Evolutionary conservation across 2,329 filamentous ascomycete genomes (phyloP).

Genomic region (Xylariaceae sp.): DNA sequence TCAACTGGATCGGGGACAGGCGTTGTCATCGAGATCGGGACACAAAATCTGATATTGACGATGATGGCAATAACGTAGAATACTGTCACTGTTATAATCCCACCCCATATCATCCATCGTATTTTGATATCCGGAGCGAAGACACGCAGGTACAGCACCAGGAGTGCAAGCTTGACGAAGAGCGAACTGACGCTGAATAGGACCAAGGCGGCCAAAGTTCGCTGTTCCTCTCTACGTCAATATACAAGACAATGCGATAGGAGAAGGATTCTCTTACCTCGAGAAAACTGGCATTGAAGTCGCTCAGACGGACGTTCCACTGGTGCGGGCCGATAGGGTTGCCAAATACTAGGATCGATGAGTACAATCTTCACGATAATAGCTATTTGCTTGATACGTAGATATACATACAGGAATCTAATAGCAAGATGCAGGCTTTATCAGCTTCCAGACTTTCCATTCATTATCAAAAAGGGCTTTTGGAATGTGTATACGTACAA

Average conservation of each 20-base stretch:
- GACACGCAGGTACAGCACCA: constrained; percentile 20
- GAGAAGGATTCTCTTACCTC: neutral
- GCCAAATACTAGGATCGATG: constrained; percentile 14
- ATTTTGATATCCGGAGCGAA: constrained; percentile 13
- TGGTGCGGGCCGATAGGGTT: constrained; percentile 17
- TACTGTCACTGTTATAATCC: constrained; percentile 11
- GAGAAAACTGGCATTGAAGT: constrained; percentile 7
- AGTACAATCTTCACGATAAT: neutral
- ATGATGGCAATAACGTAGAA: constrained; percentile 16
- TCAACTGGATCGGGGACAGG: constrained; percentile 5
- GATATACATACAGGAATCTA: constrained; percentile 10
- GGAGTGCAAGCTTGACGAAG: constrained; percentile 19
- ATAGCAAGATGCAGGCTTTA: no score
- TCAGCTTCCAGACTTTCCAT: no score
- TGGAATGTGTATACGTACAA: no score
- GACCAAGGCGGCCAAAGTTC: constrained; percentile 11
- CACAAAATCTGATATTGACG: constrained; percentile 14
- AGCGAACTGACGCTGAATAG: constrained; percentile 15
- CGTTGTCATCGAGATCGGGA: constrained; percentile 7
- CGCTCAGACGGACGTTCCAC: constrained; percentile 18
- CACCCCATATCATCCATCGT: constrained; percentile 15
- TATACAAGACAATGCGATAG: neutral
- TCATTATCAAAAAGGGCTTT: no score
- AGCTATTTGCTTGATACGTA: neutral
- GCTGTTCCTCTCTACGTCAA: constrained; percentile 4